Evolutionary conservation across 495 filamentous ascomycete species (phyloP).

Genomic region (Trichoderma gamsii): DNA sequence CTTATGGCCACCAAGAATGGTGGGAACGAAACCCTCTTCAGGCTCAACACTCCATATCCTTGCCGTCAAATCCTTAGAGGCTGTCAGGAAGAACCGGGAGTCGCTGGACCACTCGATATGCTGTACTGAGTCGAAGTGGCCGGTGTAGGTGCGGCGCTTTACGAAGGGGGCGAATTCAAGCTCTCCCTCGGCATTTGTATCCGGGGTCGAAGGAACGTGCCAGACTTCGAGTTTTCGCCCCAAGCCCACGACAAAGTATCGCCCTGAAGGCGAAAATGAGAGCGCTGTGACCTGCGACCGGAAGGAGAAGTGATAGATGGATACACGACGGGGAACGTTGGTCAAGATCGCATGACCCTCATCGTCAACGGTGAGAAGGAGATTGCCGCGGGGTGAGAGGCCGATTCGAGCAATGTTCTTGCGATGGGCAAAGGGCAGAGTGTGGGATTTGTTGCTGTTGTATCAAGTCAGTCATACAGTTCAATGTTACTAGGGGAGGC

Average conservation of each 20-base stretch:
- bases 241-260: slow-evolving; percentile 79
- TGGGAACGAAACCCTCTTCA: slow-evolving; percentile 83
- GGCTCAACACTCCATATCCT: slow-evolving; percentile 89
- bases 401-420: slow-evolving; percentile 85
- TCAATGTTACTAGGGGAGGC: neutral
- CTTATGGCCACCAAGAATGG: slow-evolving; percentile 80
- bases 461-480: slow-evolving; percentile 24
- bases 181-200: slow-evolving; percentile 67
- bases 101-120: slow-evolving; percentile 91
- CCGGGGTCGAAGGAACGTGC: slow-evolving; percentile 87
- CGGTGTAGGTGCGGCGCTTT: slow-evolving; percentile 73
- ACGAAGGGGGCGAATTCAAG: slow-evolving; percentile 94
- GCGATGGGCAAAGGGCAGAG: slow-evolving; percentile 88
- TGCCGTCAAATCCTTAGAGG: slow-evolving; percentile 85
- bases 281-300: slow-evolving; percentile 74
- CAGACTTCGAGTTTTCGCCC: slow-evolving; percentile 86
- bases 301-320: slow-evolving; percentile 91
- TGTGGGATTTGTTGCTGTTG: slow-evolving; percentile 86
- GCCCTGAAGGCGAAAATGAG: slow-evolving; percentile 85
- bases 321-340: slow-evolving; percentile 76
- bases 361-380: slow-evolving; percentile 88
- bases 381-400: slow-evolving; percentile 79
- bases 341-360: slow-evolving; percentile 90
- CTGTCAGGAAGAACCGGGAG: slow-evolving; percentile 86
- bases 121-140: slow-evolving; percentile 80